Percentiles rank a stretch among this genome's conserved stretches.
Conservation (phyloP, 208 protist genomes). For the Leishmania tarentolae region DNA sequence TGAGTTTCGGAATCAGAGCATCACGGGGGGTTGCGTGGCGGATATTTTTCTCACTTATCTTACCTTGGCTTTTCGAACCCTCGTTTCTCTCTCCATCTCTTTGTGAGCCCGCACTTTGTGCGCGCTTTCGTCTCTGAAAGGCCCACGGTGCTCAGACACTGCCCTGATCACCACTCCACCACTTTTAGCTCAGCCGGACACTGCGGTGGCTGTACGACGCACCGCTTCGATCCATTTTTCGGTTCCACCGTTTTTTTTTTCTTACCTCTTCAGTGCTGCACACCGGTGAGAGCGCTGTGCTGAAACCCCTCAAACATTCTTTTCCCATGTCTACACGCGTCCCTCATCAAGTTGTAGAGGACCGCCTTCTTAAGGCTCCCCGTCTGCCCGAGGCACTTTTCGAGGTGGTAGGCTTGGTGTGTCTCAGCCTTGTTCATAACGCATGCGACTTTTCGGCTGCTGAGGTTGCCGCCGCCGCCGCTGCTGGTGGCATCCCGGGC, state of each 20-base stretch:
- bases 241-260: background rate
- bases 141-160: background rate
- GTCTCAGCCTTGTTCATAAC: conserved; percentile 21
- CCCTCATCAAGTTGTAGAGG: conserved; percentile 12
- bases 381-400: conserved; percentile 19
- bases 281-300: background rate
- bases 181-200: background rate
- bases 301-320: background rate
- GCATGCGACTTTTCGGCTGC: background rate
- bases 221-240: background rate
- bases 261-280: background rate
- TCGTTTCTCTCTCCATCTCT: background rate
- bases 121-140: background rate
- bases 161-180: background rate
- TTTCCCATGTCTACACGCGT: background rate
- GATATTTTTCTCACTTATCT: background rate
- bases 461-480: background rate
- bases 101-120: background rate
- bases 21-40: background rate
- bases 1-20: too few relatives aligned
- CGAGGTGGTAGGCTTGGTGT: conserved; percentile 24
- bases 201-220: background rate
- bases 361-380: conserved; percentile 15
- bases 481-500: background rate
- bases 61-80: background rate